phyloP scores from a whole-genome alignment of 1,284 basidiomycete genomes.

The Pulchroboletus neoregius region DNA sequence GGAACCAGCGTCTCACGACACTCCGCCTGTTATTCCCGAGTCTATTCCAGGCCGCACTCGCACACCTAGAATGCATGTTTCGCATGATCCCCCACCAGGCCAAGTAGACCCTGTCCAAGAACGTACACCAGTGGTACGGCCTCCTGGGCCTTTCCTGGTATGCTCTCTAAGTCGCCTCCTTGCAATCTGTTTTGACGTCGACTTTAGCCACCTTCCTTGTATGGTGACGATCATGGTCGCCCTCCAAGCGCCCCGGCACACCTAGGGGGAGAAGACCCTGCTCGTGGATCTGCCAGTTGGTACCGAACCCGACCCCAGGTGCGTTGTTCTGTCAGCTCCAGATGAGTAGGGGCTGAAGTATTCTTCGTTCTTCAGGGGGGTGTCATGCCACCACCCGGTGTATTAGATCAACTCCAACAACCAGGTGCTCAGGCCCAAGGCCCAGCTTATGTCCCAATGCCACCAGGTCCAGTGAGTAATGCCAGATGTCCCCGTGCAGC shows the following conservation, averaged over 20 bases:
- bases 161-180: not conserved
- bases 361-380: slow-evolving; percentile 17
- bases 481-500: slow-evolving; percentile 4
- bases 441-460: slow-evolving; percentile 33
- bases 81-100: slow-evolving; percentile 14
- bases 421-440: slow-evolving; percentile 17
- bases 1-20: not conserved
- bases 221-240: slow-evolving; percentile 17
- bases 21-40: slow-evolving; percentile 14
- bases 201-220: slow-evolving; percentile 21
- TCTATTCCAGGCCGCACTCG: slow-evolving; percentile 2
- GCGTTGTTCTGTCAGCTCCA: slow-evolving; percentile 1
- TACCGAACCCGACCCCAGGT: slow-evolving; percentile 23
- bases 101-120: slow-evolving; percentile 13
- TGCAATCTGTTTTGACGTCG: slow-evolving; percentile 1
- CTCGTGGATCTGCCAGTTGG: slow-evolving; percentile 22
- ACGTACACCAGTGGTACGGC: slow-evolving; percentile 24
- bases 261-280: slow-evolving; percentile 16
- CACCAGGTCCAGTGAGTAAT: slow-evolving; percentile 31
- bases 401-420: slow-evolving; percentile 16
- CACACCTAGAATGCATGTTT: slow-evolving; percentile 9
- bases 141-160: slow-evolving; percentile 25
- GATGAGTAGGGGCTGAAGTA: not conserved
- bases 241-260: slow-evolving; percentile 25
- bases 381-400: slow-evolving; percentile 27